phyloP scores from a whole-genome alignment of 352 stramenopile species.

The Pseudoperonospora humuli region DNA sequence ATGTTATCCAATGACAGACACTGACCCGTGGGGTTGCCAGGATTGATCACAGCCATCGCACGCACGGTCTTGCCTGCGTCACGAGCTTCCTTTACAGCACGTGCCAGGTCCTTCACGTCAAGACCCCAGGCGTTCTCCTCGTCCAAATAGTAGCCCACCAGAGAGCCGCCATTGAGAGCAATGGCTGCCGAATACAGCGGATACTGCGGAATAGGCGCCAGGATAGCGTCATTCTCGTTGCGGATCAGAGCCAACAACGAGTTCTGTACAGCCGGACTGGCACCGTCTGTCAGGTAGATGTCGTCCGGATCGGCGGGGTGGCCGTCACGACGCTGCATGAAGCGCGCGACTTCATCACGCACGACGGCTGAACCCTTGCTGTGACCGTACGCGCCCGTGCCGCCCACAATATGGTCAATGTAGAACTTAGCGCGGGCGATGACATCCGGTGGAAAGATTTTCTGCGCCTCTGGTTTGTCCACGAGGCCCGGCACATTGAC shows the following conservation, averaged over 20 bases:
- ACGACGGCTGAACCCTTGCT: constrained; percentile 85
- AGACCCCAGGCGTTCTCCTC: constrained; percentile 92
- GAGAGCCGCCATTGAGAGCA: constrained; percentile 89
- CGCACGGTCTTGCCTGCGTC: constrained; percentile 88
- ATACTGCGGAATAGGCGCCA: constrained; percentile 99
- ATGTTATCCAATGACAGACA: constrained; percentile 86
- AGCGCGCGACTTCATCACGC: constrained; percentile 86
- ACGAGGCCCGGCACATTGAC: constrained; percentile 86
- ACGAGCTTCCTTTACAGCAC: constrained; percentile 84
- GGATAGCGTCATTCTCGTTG: constrained; percentile 79
- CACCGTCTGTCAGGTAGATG: constrained; percentile 97
- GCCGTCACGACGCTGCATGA: constrained; percentile 84
- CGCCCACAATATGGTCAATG: constrained; percentile 77
- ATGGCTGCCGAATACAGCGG: constrained; percentile 98
- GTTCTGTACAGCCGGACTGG: constrained; percentile 91
- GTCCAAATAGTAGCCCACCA: constrained; percentile 97
- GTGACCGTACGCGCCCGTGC: constrained; percentile 90
- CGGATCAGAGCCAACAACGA: constrained; percentile 89
- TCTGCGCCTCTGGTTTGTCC: constrained; percentile 63
- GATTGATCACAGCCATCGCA: constrained; percentile 98
- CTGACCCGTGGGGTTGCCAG: constrained; percentile 97
- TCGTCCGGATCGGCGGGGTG: constrained; percentile 88
- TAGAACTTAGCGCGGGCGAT: constrained; percentile 86
- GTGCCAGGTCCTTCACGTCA: constrained; percentile 84
- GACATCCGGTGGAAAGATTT: constrained; percentile 81